A percentile compares a stretch with the other conserved stretches of the same genome.
Conservation (phyloP, 495 filamentous ascomycete genomes). For the Xylaria acuta region DNA sequence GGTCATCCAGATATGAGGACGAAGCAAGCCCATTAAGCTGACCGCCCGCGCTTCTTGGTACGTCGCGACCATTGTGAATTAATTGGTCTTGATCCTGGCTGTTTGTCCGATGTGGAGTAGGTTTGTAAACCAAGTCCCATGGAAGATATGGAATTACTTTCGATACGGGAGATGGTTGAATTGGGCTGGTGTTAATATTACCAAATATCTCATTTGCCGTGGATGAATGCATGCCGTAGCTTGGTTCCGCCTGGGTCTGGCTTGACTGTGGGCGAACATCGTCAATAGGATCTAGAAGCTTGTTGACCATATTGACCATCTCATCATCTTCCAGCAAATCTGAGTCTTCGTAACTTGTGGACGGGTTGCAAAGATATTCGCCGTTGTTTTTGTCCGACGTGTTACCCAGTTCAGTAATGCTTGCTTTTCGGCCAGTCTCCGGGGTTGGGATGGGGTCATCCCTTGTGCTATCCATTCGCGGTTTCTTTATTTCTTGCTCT, state of each 20-base stretch:
- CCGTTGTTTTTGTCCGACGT: conserved; percentile 22
- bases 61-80: conserved; percentile 25
- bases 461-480: not conserved
- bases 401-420: not conserved
- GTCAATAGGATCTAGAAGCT: conserved; percentile 47
- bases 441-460: not conserved
- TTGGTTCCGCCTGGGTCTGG: conserved; percentile 38
- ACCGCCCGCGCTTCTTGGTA: conserved; percentile 35
- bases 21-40: conserved; percentile 32
- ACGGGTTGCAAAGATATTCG: conserved; percentile 23
- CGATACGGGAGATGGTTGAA: conserved; percentile 45
- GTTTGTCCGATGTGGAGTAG: conserved; percentile 36
- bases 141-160: conserved; percentile 51
- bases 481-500: not conserved
- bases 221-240: conserved; percentile 50
- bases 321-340: conserved; percentile 41
- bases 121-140: conserved; percentile 52
- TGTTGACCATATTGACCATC: conserved; percentile 50
- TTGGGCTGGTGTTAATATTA: conserved; percentile 28
- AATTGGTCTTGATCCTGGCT: conserved; percentile 34
- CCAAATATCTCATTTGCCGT: conserved; percentile 47
- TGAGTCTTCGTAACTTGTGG: conserved; percentile 32
- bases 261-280: conserved; percentile 35
- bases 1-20: conserved; percentile 34
- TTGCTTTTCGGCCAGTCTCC: not conserved